Evolutionary conservation across 140 eudicot genomes (phyloP).

Genomic region (Oenanthe javanica): DNA sequence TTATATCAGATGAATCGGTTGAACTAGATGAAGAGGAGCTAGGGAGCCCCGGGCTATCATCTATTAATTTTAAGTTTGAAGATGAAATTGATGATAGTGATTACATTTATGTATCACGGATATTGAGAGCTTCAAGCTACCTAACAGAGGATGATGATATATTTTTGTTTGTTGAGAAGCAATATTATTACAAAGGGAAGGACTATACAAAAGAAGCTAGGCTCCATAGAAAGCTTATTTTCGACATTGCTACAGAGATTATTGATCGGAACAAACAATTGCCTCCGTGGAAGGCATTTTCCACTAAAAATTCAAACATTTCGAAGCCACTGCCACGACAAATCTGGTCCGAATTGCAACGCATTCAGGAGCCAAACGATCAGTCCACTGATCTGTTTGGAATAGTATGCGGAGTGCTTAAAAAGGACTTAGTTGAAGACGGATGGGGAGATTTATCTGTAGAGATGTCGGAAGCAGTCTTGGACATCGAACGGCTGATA

Average conservation of each 20-base stretch:
- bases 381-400: conserved; percentile 24
- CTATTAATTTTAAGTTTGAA: conserved; percentile 12
- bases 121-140: conserved; percentile 41
- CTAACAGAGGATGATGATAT: conserved; percentile 42
- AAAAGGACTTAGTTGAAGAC: conserved; percentile 50
- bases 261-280: conserved; percentile 37
- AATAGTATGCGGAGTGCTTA: conserved; percentile 43
- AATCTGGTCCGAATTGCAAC: conserved; percentile 64
- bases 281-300: conserved; percentile 65
- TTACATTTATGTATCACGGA: conserved; percentile 50
- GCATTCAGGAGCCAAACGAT: conserved; percentile 40
- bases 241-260: conserved; percentile 52
- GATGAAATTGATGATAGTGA: conserved; percentile 48
- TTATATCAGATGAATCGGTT: conserved; percentile 24
- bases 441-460: conserved; percentile 62
- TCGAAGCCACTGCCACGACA: conserved; percentile 18
- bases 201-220: conserved; percentile 43
- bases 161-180: conserved; percentile 58
- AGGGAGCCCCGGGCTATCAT: conserved; percentile 39
- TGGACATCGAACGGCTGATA: conserved; percentile 70
- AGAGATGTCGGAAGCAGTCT: conserved; percentile 55
- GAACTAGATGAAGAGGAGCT: conserved; percentile 52
- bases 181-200: conserved; percentile 30
- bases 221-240: conserved; percentile 56
- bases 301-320: neutral